These are phyloP conservation scores for Verticillium nubilum DNA, from an alignment of 2,329 filamentous ascomycete genomes.

Conservation along the genomic window DNA sequence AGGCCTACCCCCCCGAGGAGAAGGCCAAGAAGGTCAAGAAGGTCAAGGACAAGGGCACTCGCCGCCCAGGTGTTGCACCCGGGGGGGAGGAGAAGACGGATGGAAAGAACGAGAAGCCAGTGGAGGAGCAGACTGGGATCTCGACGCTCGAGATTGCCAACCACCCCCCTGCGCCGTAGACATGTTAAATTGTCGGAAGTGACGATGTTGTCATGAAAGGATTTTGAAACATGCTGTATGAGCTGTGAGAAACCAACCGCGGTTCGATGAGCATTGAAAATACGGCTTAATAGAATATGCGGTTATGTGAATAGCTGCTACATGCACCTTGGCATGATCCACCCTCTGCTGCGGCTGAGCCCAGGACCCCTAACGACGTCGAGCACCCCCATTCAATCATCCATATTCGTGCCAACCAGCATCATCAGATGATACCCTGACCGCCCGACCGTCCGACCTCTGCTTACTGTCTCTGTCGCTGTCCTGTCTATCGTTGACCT, in stretches of 20 bases:
- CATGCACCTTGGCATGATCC: background rate
- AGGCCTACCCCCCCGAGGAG: slow-evolving; percentile 73
- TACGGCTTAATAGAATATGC: background rate
- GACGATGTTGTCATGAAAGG: background rate
- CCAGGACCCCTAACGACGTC: background rate
- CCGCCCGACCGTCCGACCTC: background rate
- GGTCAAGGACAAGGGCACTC: slow-evolving; percentile 68
- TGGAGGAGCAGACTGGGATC: background rate
- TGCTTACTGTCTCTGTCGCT: background rate
- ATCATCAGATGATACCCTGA: background rate
- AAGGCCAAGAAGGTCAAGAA: slow-evolving; percentile 71
- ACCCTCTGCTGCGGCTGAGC: background rate
- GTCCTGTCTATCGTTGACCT: background rate
- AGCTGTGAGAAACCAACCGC: no score
- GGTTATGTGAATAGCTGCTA: background rate
- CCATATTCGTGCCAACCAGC: background rate
- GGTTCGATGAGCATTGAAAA: no score
- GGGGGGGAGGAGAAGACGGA: background rate
- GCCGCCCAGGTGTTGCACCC: slow-evolving; percentile 44
- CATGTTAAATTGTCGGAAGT: background rate
- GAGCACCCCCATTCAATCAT: background rate
- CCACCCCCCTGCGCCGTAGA: background rate
- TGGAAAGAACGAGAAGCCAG: background rate
- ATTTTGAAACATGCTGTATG: no score
- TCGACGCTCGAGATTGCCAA: background rate